Base-by-base conservation (phyloP, 1,284 basidiomycete species). In the Sanguinoderma infundibulare region DNA sequence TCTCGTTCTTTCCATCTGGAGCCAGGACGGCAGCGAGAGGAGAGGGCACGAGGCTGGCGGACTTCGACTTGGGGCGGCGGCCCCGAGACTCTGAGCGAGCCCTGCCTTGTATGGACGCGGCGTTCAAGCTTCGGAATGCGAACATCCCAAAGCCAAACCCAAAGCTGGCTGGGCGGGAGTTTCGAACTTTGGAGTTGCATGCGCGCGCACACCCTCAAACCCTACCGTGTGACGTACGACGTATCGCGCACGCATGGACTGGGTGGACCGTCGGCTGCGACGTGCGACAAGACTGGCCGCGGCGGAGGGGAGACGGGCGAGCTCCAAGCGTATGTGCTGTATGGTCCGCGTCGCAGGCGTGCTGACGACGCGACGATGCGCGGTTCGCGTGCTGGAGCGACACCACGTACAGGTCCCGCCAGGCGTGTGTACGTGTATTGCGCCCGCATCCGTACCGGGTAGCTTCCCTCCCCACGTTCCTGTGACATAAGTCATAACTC, bases 1-100 rank as follows among this genome's bases (percentile, higher is more conserved):
- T 53, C 26, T 62, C 39, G 62, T 65, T 55, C 57, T 59, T 65
- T 38, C 51, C 51, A 15, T 53, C 6, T n/a, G 40, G 49, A n/a
- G 30, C 2, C 1, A 5, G 22, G n/a, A 30, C 38, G 17, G 14
- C 38, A n/a, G n/a, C 14, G 5, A 39, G 2, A 20, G 3, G 9
- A 9, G 20, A 17, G 6, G 8, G 20, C 40, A 24, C 22, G 40
- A 20, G 14, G 38, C 38, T 10, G 38, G 17, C 38, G 38, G 38
- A 15, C 38, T 14, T 5, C 38, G 14, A 10, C 12, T 12, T 44
- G 24, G 42, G 10, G 39, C 15, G 39, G 39, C n/a, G n/a, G 5
- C 1, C 39, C n/a, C 24, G 26, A 44, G 20, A 9, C 22, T 26
- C 42, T 20, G 0, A 26, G 15, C 22, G 42, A 1, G 42, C 15